Conservation (phyloP, 2,329 filamentous ascomycete species). For the Pseudocercospora musae region DNA sequence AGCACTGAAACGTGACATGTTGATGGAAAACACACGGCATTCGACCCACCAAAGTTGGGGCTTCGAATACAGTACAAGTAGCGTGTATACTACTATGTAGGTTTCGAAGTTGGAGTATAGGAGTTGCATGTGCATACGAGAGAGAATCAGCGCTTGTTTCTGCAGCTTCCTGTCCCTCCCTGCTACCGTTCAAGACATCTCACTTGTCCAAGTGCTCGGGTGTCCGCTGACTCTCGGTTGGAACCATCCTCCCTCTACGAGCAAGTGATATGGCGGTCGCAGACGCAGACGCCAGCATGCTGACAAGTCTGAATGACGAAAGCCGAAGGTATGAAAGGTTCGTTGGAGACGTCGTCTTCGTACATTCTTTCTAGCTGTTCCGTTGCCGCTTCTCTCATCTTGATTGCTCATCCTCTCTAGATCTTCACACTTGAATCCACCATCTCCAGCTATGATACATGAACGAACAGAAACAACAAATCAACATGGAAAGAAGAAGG, state of each 20-base stretch:
- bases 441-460: neutral
- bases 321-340: neutral
- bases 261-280: neutral
- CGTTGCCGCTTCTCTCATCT: neutral
- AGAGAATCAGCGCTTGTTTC: too few relatives aligned
- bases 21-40: neutral
- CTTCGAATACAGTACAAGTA: too few relatives aligned
- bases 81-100: neutral
- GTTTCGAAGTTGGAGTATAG: neutral
- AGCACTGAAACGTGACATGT: neutral
- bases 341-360: neutral
- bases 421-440: neutral
- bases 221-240: too few relatives aligned
- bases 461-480: neutral
- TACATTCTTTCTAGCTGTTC: neutral
- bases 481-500: neutral
- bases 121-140: too few relatives aligned
- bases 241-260: neutral
- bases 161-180: too few relatives aligned
- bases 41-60: neutral
- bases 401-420: neutral
- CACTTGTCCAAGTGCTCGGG: too few relatives aligned
- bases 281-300: too few relatives aligned
- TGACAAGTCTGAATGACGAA: neutral
- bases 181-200: too few relatives aligned